Percentiles rank a stretch among this genome's conserved stretches.
phyloP scores from a whole-genome alignment of 495 filamentous ascomycete species.

The Talaromyces proteolyticus region DNA sequence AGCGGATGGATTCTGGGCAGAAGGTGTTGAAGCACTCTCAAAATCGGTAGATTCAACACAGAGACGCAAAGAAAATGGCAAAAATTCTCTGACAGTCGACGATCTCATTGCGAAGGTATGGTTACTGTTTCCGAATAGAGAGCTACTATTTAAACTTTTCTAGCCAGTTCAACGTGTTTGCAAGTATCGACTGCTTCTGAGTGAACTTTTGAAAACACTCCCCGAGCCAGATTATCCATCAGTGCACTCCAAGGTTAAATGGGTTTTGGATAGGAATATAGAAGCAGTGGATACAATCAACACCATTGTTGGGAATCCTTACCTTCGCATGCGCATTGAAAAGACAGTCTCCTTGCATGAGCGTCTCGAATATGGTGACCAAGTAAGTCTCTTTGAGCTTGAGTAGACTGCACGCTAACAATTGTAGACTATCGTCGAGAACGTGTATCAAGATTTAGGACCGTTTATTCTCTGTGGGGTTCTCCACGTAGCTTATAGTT shows the following conservation, averaged over 20 bases:
- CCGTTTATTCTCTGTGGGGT: constrained; percentile 81
- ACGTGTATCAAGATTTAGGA: constrained; percentile 68
- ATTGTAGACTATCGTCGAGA: constrained; percentile 27
- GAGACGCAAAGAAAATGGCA: constrained; percentile 52
- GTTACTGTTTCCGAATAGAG: not conserved
- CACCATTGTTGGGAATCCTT: constrained; percentile 50
- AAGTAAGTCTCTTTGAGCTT: constrained; percentile 43
- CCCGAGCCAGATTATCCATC: constrained; percentile 77
- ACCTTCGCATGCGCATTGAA: constrained; percentile 35
- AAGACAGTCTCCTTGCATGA: constrained; percentile 49
- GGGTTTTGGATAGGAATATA: constrained; percentile 64
- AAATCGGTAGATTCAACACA: constrained; percentile 69
- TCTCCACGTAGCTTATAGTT: constrained; percentile 79
- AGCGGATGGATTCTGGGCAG: constrained; percentile 76
- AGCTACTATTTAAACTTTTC: constrained; percentile 8
- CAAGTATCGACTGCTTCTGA: constrained; percentile 85
- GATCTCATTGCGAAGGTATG: constrained; percentile 89
- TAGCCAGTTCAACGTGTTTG: constrained; percentile 92
- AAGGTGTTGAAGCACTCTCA: constrained; percentile 80
- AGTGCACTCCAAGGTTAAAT: constrained; percentile 72
- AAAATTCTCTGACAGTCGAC: constrained; percentile 70
- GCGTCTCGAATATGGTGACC: constrained; percentile 60
- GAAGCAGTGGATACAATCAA: constrained; percentile 72
- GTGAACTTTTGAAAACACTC: constrained; percentile 74
- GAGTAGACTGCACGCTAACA: not conserved